Base-by-base conservation (phyloP, 2,329 filamentous ascomycete genomes). In the Fusarium veterinarium region DNA sequence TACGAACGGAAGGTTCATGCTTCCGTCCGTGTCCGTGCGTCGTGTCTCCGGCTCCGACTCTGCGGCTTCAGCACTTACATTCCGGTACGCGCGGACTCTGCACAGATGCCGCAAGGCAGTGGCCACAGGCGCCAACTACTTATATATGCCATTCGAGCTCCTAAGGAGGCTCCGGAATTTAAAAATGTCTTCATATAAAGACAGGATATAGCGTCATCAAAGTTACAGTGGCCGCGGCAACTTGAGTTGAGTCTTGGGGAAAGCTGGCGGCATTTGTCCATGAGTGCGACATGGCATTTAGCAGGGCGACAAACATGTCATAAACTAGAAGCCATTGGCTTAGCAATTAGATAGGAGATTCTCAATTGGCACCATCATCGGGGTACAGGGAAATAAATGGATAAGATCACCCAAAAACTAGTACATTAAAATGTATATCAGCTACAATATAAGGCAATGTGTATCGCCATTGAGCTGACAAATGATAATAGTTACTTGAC, bases 211-310 rank as follows among this genome's bases (percentile, higher is more conserved):
- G 23, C 5, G 23, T 19, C 5, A 17, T 44, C 4, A 25, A 25
- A 3, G 7, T 44, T 20, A 17, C 6, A 1, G 41, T 25, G 41
- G 16, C 23, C 16, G 23, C 41, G 3, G 23, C 2, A 28, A 7
- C 5, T 12, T 46, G 3, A 28, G 1, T 19, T 45, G 2, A 20
- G 17, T 4, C 0, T 4, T 14, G 17, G 25, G 12, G 8, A 28
- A 5, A 3, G 10, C 3, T 30, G 3, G 44, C 1, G 6, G 25
- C 2, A 28, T 45, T 44, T 19, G 17, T 45, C 11, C 7, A 13
- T 3, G 23, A 25, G 14, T 9, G 10, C 42, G 41, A 45, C 8
- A 13, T 9, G 42, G 4, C 16, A 19, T 44, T 17, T 44, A 11
- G 23, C n/a, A 42, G 8, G 23, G 16, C 16, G 23, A 10, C 3